Evolutionary conservation across 495 filamentous ascomycete genomes (phyloP), one percentile per base, ranked within the genome.

Genomic region (Daldinia caldariorum): DNA sequence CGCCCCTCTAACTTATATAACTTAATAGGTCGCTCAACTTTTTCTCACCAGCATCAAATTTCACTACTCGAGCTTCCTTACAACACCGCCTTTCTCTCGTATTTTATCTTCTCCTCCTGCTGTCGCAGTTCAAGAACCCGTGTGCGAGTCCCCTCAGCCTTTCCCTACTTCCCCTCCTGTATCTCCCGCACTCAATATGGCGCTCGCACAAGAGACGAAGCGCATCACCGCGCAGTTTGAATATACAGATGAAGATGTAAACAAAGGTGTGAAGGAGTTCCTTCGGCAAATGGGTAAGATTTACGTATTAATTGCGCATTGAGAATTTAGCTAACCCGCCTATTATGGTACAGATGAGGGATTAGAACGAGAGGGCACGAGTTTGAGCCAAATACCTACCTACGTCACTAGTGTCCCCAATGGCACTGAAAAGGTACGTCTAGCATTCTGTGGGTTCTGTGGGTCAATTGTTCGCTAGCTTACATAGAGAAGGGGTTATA

Each of bases 351-450:
- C 64, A 91, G 88, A 89, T 59, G 92, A 96, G 85, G 95, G 92
- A n/a, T 80, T 96, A 75, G 78, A 88, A 51, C 90, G 91, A 76
- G 87, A 92, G 73, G 89, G 89, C 51, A 88, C 91, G 3, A 92
- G 90, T 59, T 80, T 99, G 85, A 92, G 89, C 79, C 96, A 98
- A 82, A 99, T 99, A 73, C 95, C 95, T 0, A 97, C 95, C 22
- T 99, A 94, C 77, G 94, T 99, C 41, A 97, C 95, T 2, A 89
- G 86, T 9, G 96, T 98, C 3, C 96, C 95, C 69, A 97, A 98
- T 87, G 95, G 95, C 68, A 97, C 94, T 2, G 95, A 99, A 76
- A 97, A 97, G 89, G 89, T 91, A 74, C 61, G 70, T 59, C 47
- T 53, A 1, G 10, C 20, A 14, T 18, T 22, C 53, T 34, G 22